Percentiles rank a stretch among this genome's conserved stretches.
phyloP scores from a whole-genome alignment of 805 yeast species.

The Komagataella mondaviorum region DNA sequence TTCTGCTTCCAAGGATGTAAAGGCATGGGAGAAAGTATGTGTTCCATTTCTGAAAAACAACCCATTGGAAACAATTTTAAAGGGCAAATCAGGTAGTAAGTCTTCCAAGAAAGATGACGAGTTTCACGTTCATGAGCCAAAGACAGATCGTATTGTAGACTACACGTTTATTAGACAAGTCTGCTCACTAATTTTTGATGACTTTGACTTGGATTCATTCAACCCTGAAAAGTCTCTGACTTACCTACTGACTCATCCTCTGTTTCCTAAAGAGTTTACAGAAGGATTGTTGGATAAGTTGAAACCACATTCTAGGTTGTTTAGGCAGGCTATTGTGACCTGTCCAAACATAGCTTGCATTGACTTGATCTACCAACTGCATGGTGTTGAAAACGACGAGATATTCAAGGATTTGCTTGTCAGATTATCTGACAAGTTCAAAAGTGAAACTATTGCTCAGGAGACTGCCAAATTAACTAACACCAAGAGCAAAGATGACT shows the following conservation, averaged over 20 bases:
- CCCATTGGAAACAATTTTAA: slow-evolving; percentile 13
- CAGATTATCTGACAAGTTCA: slow-evolving; percentile 54
- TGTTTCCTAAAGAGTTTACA: slow-evolving; percentile 54
- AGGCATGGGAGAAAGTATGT: slow-evolving; percentile 17
- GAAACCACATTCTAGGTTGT: slow-evolving; percentile 43
- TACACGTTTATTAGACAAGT: slow-evolving; percentile 35
- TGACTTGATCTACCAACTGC: slow-evolving; percentile 52
- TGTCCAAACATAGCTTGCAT: slow-evolving; percentile 54
- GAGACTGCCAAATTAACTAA: slow-evolving; percentile 25
- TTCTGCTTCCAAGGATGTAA: slow-evolving; percentile 6
- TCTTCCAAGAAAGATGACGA: slow-evolving; percentile 4
- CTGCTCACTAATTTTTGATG: slow-evolving; percentile 22
- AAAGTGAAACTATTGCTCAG: slow-evolving; percentile 42
- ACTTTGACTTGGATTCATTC: slow-evolving; percentile 16
- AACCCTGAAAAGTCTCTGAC: slow-evolving; percentile 48
- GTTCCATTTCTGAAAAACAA: slow-evolving; percentile 16
- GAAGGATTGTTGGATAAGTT: slow-evolving; percentile 40
- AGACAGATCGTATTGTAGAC: slow-evolving; percentile 54
- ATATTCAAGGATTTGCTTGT: slow-evolving; percentile 55
- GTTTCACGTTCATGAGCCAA: slow-evolving; percentile 42
- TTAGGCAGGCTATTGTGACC: slow-evolving; percentile 73
- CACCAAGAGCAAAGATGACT: slow-evolving; percentile 10
- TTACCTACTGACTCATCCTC: slow-evolving; percentile 76
- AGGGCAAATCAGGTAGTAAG: slow-evolving; percentile 6
- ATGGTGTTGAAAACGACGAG: slow-evolving; percentile 41